Evolutionary conservation across 2,329 filamentous ascomycete genomes (phyloP).

Genomic region (Magnaporthiopsis rhizophila): DNA sequence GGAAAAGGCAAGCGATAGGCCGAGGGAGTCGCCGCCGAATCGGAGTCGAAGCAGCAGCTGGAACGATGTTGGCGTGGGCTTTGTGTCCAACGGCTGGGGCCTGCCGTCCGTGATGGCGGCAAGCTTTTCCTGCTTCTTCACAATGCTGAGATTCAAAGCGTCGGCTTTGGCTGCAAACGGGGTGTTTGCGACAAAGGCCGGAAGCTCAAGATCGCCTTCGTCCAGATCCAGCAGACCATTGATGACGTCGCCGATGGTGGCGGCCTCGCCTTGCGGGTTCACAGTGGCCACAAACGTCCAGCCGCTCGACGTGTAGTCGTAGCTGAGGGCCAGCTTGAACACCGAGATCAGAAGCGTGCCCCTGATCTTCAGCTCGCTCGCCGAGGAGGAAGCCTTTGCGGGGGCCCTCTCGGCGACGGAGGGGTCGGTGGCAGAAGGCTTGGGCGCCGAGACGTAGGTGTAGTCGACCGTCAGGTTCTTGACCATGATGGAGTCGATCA

Average conservation of each 20-base stretch:
- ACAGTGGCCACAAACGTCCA: conserved; percentile 10
- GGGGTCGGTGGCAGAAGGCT: too few relatives aligned
- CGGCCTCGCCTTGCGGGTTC: conserved; percentile 9
- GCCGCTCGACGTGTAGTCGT: conserved; percentile 2
- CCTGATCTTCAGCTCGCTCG: conserved; percentile 8
- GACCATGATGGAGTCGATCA: conserved; percentile 14
- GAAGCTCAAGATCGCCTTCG: conserved; percentile 10
- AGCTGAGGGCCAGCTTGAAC: conserved; percentile 9
- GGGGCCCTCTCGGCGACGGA: too few relatives aligned
- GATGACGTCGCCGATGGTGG: conserved; percentile 9
- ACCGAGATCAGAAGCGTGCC: conserved; percentile 5
- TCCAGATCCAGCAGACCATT: conserved; percentile 8
- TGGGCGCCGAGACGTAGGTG: conserved; percentile 11
- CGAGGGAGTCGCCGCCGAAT: conserved; percentile 9
- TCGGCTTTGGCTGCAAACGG: conserved; percentile 5
- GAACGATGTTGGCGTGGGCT: not conserved
- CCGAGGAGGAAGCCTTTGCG: not conserved
- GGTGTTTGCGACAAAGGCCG: conserved; percentile 10
- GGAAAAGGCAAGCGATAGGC: conserved; percentile 13
- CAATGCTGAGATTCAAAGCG: conserved; percentile 5
- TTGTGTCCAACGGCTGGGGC: too few relatives aligned
- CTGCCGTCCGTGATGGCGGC: not conserved
- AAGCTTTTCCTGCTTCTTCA: not conserved
- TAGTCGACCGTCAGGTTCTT: conserved; percentile 13
- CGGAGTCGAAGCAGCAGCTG: conserved; percentile 8